Base-by-base conservation (phyloP, 495 filamentous ascomycete species). In the Tuber aestivum region DNA sequence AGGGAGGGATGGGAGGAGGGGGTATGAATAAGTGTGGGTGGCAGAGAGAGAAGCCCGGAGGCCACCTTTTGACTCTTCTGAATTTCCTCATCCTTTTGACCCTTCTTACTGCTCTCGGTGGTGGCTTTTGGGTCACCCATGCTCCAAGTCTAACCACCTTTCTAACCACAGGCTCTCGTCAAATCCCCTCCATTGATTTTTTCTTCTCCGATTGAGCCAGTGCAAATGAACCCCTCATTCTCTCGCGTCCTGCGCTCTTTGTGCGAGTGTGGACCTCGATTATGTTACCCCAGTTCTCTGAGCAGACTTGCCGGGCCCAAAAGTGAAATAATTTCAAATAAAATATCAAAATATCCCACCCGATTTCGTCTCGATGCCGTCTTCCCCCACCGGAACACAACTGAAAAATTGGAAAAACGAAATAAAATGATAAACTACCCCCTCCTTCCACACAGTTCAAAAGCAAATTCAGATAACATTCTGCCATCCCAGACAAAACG, bases 321-420 rank as follows among this genome's bases (percentile, higher is more conserved):
- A 79, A 75, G 72, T 79, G 72, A 73, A 77, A 79, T 79, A 79
- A 79, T 79, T 70, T 70, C 76, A 79, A 79, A 75, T 79, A 79
- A 79, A 75, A 75, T 69, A 44, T 35, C 61, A 77, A 79, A 79
- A 76, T 56, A 78, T 76, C 56, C 56, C 56, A 35, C 56, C 27
- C 56, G 56, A 65, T 65, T 65, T 35, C 48, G n/a, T 56, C 56
- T 65, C 56, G n/a, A 65, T 35, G 27, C 56, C 56, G 14, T 65
- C 27, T 35, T 8, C 56, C 27, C 50, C 56, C 56, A 35, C 27
- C 56, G 56, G 56, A 27, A 35, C 56, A 65, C 56, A 65, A 35
- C 56, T 65, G 68, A 44, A 76, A 72, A 75, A 41, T 44, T 72
- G 77, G 68, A 77, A 61, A 77, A 45, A 70, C 77, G 71, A 70